A percentile compares a stretch with the other conserved stretches of the same genome.
Conservation (phyloP, 306 rosid species). For the Pterocarpus santalinus region DNA sequence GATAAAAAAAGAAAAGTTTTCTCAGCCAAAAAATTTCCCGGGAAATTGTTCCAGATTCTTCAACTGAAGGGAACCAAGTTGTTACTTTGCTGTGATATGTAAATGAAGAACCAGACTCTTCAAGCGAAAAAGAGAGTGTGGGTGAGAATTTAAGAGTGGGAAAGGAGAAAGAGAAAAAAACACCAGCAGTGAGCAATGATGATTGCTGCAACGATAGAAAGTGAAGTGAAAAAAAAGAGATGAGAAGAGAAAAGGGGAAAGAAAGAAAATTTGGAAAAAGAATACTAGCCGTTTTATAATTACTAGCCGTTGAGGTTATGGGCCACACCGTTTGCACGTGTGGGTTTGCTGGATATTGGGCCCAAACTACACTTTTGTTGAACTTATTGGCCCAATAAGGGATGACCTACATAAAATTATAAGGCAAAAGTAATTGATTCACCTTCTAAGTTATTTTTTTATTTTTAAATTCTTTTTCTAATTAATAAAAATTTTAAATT, state of each 20-base stretch:
- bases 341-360: not conserved
- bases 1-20: not conserved
- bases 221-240: slow-evolving; percentile 22
- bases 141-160: slow-evolving; percentile 33
- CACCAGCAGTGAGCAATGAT: slow-evolving; percentile 28
- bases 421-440: too few species aligned
- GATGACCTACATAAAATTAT: too few species aligned
- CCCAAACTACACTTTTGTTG: not conserved
- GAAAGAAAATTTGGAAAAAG: slow-evolving; percentile 27
- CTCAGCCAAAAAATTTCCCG: slow-evolving; percentile 36
- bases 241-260: slow-evolving; percentile 19
- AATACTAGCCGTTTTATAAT: slow-evolving; percentile 80
- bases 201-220: slow-evolving; percentile 44
- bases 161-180: not conserved
- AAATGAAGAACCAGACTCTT: slow-evolving; percentile 35
- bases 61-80: too few species aligned
- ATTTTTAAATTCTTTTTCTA: too few species aligned
- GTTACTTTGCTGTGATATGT: not conserved
- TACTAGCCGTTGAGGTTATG: slow-evolving; percentile 73
- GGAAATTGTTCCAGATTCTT: slow-evolving; percentile 33
- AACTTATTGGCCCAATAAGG: too few species aligned
- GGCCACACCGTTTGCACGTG: slow-evolving; percentile 5
- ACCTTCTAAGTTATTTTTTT: too few species aligned
- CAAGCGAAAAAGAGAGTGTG: not conserved
- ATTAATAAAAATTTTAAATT: too few species aligned